Percentiles rank a stretch among this genome's conserved stretches.
These are phyloP conservation scores for Chloranthus sessilifolius DNA, from an alignment of 164 flowering plant genomes.

Conservation along the genomic window DNA sequence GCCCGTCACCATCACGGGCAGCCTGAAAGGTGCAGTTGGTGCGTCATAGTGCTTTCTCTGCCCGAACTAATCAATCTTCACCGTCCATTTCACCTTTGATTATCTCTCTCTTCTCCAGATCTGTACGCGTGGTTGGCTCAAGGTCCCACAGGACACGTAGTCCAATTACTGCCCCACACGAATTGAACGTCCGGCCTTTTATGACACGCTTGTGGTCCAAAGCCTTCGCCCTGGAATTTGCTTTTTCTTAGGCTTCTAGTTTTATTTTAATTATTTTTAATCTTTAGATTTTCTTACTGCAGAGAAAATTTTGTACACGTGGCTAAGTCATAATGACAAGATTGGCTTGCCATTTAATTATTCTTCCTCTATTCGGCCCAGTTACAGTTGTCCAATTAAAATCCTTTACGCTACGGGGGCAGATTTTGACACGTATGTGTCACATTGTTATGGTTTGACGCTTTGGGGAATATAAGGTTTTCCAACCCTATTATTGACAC, in stretches of 20 bases:
- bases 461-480: too few relatives aligned
- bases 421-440: conserved; percentile 3
- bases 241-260: neutral
- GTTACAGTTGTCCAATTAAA: neutral
- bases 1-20: conserved; percentile 40
- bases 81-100: neutral
- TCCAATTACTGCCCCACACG: neutral
- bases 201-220: conserved; percentile 15
- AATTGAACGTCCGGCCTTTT: neutral
- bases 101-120: neutral
- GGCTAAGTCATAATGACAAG: too few relatives aligned
- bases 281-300: neutral
- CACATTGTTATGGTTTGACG: too few relatives aligned
- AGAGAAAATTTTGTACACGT: neutral
- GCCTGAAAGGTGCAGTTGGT: conserved; percentile 19
- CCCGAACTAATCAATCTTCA: neutral
- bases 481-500: too few relatives aligned
- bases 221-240: neutral
- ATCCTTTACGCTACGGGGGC: neutral
- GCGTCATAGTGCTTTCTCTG: neutral
- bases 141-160: conserved; percentile 7
- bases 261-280: neutral
- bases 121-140: neutral
- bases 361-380: neutral
- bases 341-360: too few relatives aligned